phyloP scores from a whole-genome alignment of 176 grass and related monocot species.

The Zea luxurians region DNA sequence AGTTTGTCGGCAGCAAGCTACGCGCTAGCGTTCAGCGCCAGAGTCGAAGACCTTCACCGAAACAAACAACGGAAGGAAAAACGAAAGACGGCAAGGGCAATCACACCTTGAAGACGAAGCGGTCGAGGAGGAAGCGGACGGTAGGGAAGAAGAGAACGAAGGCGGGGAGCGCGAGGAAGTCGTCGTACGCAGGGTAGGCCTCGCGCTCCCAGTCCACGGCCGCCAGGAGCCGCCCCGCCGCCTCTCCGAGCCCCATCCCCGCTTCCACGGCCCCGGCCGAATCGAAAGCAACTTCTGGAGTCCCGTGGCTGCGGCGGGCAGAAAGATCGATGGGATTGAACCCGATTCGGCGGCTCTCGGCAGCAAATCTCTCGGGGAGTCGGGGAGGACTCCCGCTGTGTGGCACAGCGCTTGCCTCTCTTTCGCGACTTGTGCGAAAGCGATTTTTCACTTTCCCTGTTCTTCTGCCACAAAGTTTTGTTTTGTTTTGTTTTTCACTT shows the following conservation, averaged over 20 bases:
- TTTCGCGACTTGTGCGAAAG: not conserved
- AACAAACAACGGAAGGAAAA: not conserved
- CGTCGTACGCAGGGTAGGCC: slow-evolving; percentile 63
- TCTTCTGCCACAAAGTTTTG: not conserved
- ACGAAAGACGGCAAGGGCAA: not conserved
- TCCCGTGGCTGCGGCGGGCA: not conserved
- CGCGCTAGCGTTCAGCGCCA: too few relatives aligned
- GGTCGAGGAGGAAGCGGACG: slow-evolving; percentile 73
- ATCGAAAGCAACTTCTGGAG: not conserved
- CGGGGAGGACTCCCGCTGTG: not conserved
- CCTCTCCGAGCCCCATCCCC: slow-evolving; percentile 34
- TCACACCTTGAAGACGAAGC: slow-evolving; percentile 80
- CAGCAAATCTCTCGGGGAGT: not conserved
- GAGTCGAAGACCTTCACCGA: not conserved
- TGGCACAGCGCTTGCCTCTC: not conserved
- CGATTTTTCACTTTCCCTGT: not conserved
- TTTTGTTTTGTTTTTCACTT: too few relatives aligned
- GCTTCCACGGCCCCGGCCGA: not conserved
- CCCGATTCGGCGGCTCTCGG: slow-evolving; percentile 16
- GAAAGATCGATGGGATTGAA: not conserved
- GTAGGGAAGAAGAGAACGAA: slow-evolving; percentile 76
- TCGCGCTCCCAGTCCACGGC: slow-evolving; percentile 62
- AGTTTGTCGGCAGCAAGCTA: not conserved
- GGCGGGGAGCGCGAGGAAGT: slow-evolving; percentile 70
- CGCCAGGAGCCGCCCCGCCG: slow-evolving; percentile 17